Evolutionary conservation across 495 filamentous ascomycete genomes (phyloP).

Genomic region (Podospora pseudocomata): DNA sequence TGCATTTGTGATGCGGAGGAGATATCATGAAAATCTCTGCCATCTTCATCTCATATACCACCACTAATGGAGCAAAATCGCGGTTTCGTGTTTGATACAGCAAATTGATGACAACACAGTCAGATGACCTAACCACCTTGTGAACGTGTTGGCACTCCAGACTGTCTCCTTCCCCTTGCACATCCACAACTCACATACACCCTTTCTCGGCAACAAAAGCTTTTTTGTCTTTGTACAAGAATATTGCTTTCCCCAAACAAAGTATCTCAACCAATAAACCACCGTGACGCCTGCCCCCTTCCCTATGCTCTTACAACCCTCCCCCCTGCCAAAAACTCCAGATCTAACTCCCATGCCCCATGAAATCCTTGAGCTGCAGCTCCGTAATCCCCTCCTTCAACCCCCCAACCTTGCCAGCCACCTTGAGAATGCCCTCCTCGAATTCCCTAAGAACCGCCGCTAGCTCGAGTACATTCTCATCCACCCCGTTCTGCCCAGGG

Average conservation of each 20-base stretch:
- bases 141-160: not conserved
- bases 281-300: not conserved
- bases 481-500: conserved; percentile 42
- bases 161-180: not conserved
- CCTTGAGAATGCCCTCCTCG: conserved; percentile 71
- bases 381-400: conserved; percentile 68
- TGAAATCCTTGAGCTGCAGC: conserved; percentile 57
- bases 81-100: not conserved
- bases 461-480: conserved; percentile 49
- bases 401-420: conserved; percentile 65
- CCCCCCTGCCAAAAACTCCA: too few relatives aligned
- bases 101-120: not conserved
- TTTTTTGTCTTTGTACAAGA: not conserved
- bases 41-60: too few relatives aligned
- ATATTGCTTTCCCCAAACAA: not conserved
- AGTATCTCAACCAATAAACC: not conserved
- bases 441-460: conserved; percentile 70
- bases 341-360: conserved; percentile 26
- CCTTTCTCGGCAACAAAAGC: not conserved
- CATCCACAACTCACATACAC: not conserved
- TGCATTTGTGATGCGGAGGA: not conserved
- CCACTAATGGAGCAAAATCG: too few relatives aligned
- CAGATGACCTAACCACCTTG: not conserved
- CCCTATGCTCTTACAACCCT: not conserved
- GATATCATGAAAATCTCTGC: too few relatives aligned